These are phyloP conservation scores for Pythium rishiriense DNA, from an alignment of 352 stramenopile genomes.

Conservation along the genomic window DNA sequence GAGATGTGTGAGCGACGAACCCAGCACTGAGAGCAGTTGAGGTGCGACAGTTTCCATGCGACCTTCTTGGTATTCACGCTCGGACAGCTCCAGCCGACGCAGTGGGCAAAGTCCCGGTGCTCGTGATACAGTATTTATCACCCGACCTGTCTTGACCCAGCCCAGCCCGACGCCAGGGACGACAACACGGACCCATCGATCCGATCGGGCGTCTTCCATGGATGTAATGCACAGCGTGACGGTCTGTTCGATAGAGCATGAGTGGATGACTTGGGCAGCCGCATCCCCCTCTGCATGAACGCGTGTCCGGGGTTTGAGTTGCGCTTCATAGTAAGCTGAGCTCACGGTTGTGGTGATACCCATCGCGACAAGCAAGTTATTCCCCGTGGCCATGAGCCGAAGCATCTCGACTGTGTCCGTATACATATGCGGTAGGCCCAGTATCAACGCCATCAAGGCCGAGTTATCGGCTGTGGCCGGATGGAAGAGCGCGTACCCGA, in stretches of 20 bases:
- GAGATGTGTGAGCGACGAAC: too few species aligned
- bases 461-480: background rate
- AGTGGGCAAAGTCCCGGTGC: background rate
- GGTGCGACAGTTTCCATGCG: too few species aligned
- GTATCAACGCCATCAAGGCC: background rate
- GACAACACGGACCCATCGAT: background rate
- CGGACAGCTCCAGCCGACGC: background rate
- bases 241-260: background rate
- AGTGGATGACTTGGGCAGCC: background rate
- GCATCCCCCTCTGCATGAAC: background rate
- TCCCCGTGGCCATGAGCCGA: background rate
- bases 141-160: background rate
- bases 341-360: background rate
- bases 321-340: background rate
- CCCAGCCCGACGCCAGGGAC: background rate
- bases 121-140: background rate
- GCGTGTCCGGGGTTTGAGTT: background rate
- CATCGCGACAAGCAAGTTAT: background rate
- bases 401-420: background rate
- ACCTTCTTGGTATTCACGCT: too few species aligned
- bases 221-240: background rate
- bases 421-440: background rate
- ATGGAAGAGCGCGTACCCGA: background rate
- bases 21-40: too few species aligned
- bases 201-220: background rate